Conservation (phyloP, 352 stramenopile species). For the Phytophthora megakarya region DNA sequence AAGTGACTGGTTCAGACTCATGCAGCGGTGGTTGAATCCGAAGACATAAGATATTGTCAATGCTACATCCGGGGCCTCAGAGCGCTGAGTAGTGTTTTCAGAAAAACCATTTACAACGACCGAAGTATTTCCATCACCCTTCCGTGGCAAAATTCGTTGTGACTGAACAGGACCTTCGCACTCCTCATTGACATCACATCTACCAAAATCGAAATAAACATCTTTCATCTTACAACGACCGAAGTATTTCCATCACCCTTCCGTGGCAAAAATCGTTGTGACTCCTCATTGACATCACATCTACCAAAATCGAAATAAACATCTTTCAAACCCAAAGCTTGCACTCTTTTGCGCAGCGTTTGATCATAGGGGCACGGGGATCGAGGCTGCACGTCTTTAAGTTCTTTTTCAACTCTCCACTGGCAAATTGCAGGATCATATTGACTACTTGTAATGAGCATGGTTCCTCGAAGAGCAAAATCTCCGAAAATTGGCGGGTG, state of each 20-base stretch:
- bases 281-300: constrained; percentile 8
- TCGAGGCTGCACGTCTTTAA: constrained; percentile 49
- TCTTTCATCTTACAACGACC: constrained; percentile 37
- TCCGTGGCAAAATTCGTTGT: constrained; percentile 11
- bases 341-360: constrained; percentile 27
- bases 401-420: constrained; percentile 64
- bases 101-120: constrained; percentile 4
- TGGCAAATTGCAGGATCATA: constrained; percentile 64
- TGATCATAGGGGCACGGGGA: constrained; percentile 29
- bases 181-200: constrained; percentile 19
- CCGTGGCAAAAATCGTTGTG: constrained; percentile 8
- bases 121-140: constrained; percentile 1
- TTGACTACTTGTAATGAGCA: constrained; percentile 56
- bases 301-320: constrained; percentile 43
- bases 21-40: constrained; percentile 53
- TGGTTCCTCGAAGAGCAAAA: constrained; percentile 68
- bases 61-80: constrained; percentile 64
- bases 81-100: constrained; percentile 22
- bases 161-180: not conserved
- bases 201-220: constrained; percentile 43
- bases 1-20: constrained; percentile 53
- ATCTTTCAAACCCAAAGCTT: constrained; percentile 39
- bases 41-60: constrained; percentile 51
- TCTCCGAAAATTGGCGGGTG: constrained; percentile 21
- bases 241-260: constrained; percentile 6